Percentiles rank a stretch among this genome's conserved stretches.
Evolutionary conservation across 2,329 filamentous ascomycete genomes (phyloP).

Genomic region (Ceratocystis smalleyi): DNA sequence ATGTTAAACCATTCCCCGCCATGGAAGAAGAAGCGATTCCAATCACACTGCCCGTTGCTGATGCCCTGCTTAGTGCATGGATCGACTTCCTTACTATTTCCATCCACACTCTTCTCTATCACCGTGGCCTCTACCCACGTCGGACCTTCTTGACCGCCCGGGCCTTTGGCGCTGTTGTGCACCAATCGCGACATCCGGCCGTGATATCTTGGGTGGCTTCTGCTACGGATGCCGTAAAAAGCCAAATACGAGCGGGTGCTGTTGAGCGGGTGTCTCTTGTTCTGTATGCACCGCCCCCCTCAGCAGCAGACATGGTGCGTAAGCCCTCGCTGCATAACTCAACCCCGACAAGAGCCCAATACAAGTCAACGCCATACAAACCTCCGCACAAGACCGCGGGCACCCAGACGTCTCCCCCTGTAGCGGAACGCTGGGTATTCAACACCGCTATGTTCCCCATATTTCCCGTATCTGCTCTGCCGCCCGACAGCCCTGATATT

Average conservation of each 20-base stretch:
- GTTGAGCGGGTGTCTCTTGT: constrained; percentile 35
- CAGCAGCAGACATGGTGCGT: constrained; percentile 10
- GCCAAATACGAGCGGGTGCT: constrained; percentile 47
- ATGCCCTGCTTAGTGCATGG: constrained; percentile 51
- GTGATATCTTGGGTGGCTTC: constrained; percentile 78
- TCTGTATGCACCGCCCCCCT: constrained; percentile 25
- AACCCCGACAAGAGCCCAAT: background rate
- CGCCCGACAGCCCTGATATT: constrained; percentile 23
- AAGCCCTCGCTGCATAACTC: background rate
- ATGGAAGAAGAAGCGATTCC: constrained; percentile 9
- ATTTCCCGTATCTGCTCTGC: constrained; percentile 12
- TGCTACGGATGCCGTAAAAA: constrained; percentile 55
- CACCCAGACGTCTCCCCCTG: background rate
- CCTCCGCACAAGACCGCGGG: background rate
- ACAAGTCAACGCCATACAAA: background rate
- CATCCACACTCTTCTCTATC: constrained; percentile 73
- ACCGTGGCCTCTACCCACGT: constrained; percentile 63
- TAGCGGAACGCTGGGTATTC: constrained; percentile 14
- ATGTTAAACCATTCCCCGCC: background rate
- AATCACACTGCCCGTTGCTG: constrained; percentile 30
- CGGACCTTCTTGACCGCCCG: constrained; percentile 63
- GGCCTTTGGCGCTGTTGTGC: constrained; percentile 71
- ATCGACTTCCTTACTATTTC: constrained; percentile 66
- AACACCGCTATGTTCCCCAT: constrained; percentile 11
- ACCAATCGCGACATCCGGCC: constrained; percentile 70